These are phyloP conservation scores for Pharus latifolius DNA, from an alignment of 176 grass and related monocot genomes.

Conservation along the genomic window DNA sequence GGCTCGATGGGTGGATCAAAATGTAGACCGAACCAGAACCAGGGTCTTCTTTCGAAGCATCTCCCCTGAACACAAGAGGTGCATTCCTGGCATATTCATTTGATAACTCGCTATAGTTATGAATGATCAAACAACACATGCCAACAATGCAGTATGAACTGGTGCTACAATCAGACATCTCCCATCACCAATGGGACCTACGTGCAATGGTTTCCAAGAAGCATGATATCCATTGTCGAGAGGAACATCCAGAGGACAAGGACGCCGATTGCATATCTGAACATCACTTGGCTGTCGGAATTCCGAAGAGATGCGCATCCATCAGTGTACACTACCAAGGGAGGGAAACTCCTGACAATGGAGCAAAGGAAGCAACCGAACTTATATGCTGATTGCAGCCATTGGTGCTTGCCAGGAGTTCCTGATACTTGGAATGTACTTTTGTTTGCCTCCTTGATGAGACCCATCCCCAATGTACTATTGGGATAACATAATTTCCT, in stretches of 20 bases:
- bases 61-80: constrained; percentile 59
- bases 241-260: constrained; percentile 15
- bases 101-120: no score
- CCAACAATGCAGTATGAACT: constrained; percentile 17
- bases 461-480: no score
- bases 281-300: constrained; percentile 32
- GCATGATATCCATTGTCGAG: constrained; percentile 7
- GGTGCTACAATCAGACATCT: constrained; percentile 39
- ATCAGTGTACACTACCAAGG: constrained; percentile 25
- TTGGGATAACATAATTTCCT: background rate
- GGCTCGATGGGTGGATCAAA: constrained; percentile 39
- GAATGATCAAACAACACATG: background rate
- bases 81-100: no score
- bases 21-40: constrained; percentile 16
- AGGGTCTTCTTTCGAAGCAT: constrained; percentile 49
- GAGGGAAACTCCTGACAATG: constrained; percentile 16
- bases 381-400: constrained; percentile 39
- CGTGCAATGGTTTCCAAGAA: constrained; percentile 24
- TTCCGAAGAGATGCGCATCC: constrained; percentile 34
- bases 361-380: constrained; percentile 20
- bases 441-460: constrained; percentile 36
- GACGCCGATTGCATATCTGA: constrained; percentile 17
- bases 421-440: constrained; percentile 51
- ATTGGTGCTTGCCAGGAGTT: constrained; percentile 52
- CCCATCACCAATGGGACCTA: constrained; percentile 17